Percentiles rank a stretch among this genome's conserved stretches.
Conservation (phyloP, 129 eudicot species). For the Artemisia annua region DNA sequence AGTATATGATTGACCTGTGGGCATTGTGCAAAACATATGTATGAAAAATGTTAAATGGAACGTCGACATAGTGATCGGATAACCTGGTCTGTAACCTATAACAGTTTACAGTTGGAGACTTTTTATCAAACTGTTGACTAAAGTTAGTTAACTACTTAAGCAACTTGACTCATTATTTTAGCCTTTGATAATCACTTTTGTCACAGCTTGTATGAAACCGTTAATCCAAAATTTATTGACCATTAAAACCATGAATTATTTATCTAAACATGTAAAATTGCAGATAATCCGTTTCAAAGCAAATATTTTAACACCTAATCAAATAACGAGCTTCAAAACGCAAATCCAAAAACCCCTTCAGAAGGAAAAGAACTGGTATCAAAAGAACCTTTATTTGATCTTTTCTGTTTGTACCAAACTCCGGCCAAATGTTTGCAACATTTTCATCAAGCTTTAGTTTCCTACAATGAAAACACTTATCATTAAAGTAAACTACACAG, state of each 20-base stretch:
- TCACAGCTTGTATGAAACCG: background rate
- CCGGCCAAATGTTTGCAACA: slow-evolving; percentile 81
- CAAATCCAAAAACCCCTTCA: background rate
- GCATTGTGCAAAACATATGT: too few species aligned
- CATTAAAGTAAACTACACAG: background rate
- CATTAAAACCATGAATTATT: background rate
- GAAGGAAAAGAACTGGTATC: background rate
- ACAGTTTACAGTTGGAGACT: too few species aligned
- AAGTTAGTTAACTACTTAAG: too few species aligned
- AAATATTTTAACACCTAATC: background rate
- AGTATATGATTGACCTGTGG: too few species aligned
- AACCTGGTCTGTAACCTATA: too few species aligned
- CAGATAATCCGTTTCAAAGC: background rate
- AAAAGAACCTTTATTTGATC: slow-evolving; percentile 68
- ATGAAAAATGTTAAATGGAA: too few species aligned
- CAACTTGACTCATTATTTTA: too few species aligned
- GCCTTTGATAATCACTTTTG: background rate
- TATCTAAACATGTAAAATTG: background rate
- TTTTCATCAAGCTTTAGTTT: slow-evolving; percentile 77
- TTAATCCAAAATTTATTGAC: background rate
- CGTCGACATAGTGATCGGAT: too few species aligned
- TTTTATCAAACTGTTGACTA: too few species aligned
- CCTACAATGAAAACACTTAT: slow-evolving; percentile 37
- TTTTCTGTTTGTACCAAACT: slow-evolving; percentile 67
- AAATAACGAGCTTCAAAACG: background rate